phyloP scores from a whole-genome alignment of 495 filamentous ascomycete species.

The Aspergillus leporis region DNA sequence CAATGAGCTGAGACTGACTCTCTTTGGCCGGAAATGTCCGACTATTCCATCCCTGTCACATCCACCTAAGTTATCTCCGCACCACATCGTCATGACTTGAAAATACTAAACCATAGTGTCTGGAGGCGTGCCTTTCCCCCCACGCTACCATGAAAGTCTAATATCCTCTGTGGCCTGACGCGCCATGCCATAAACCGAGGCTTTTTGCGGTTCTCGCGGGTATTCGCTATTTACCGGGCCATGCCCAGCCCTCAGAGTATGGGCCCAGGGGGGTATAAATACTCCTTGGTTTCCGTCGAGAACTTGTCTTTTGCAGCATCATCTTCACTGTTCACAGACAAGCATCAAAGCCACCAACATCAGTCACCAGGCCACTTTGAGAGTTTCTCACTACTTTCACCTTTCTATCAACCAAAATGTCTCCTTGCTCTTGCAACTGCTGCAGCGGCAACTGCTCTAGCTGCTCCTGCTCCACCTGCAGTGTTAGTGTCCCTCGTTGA shows the following conservation, averaged over 20 bases:
- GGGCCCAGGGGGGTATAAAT: background rate
- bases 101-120: background rate
- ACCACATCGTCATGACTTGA: background rate
- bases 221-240: background rate
- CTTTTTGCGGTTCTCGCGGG: background rate
- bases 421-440: constrained; percentile 4
- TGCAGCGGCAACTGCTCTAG: constrained; percentile 3
- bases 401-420: background rate
- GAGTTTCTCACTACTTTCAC: background rate
- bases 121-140: background rate
- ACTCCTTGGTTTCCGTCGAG: background rate
- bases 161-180: background rate
- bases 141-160: background rate
- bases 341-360: background rate
- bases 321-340: background rate
- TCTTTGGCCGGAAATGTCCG: background rate
- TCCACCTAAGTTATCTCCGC: background rate
- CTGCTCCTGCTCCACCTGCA: constrained; percentile 1
- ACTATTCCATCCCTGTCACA: background rate
- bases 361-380: background rate
- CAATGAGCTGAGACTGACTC: background rate
- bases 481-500: background rate
- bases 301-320: background rate
- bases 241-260: background rate
- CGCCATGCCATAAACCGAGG: background rate